A percentile compares a stretch with the other conserved stretches of the same genome.
Conservation (phyloP, 768 basidiomycete species). For the Mycena vulgaris region DNA sequence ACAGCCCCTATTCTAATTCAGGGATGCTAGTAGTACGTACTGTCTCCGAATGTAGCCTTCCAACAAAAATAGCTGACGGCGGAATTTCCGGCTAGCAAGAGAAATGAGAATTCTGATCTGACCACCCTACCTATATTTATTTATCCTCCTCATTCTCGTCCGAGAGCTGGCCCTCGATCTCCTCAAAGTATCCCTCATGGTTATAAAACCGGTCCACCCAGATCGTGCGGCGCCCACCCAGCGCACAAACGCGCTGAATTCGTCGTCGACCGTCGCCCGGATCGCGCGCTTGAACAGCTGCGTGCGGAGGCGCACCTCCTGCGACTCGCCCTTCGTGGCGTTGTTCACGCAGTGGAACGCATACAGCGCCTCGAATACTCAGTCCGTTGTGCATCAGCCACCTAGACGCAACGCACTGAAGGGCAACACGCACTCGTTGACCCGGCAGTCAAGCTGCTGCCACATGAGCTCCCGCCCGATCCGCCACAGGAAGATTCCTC, state of each 20-base stretch:
- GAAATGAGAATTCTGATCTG: too few relatives aligned
- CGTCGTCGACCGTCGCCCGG: constrained; percentile 15
- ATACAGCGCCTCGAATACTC: constrained; percentile 26
- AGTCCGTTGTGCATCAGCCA: neutral
- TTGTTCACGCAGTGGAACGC: constrained; percentile 20
- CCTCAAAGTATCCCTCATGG: neutral
- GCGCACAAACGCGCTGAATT: constrained; percentile 25
- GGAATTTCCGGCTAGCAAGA: too few relatives aligned
- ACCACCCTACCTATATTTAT: too few relatives aligned
- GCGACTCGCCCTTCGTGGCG: neutral
- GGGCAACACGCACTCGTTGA: constrained; percentile 16
- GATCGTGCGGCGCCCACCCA: constrained; percentile 23
- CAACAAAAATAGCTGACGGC: too few relatives aligned
- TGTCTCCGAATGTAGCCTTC: too few relatives aligned
- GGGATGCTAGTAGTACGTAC: too few relatives aligned
- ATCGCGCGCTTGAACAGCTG: constrained; percentile 26
- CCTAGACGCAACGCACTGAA: neutral
- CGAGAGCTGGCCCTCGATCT: neutral
- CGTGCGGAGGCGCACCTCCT: constrained; percentile 6
- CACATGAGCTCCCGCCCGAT: constrained; percentile 21
- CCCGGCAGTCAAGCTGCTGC: constrained; percentile 14
- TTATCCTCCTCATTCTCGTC: neutral
- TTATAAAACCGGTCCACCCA: constrained; percentile 11
- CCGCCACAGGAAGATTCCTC: constrained; percentile 1
- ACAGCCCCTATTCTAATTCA: too few relatives aligned